Base-by-base conservation (phyloP, 73 alveolate species). In the Paramecium sonneborni region DNA sequence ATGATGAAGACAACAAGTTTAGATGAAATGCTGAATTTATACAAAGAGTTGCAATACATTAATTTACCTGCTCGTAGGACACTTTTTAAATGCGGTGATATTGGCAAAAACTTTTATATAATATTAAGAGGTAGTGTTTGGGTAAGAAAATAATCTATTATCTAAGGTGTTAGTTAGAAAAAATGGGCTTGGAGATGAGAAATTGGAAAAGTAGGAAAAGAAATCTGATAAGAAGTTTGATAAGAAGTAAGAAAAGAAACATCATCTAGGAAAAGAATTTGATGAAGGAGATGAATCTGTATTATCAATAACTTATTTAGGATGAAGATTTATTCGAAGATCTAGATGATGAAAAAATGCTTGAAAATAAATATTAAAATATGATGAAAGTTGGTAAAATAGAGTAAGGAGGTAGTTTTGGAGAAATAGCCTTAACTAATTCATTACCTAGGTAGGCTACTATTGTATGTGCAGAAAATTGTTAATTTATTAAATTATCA, bases 341-440 rank as follows among this genome's bases (percentile, higher is more conserved):
- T 7, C 8, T 10, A 6, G 48, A 20, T 6, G 48, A 68, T 68
- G 85, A 68, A 6, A 28, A 68, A 24, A 68, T 68, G 85, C 23
- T 68, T 7, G 39, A 20, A 68, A 7, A 8, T 68, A 68, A 68
- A 68, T 68, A 68, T 68, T 46, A 41, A 18, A 7, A 28, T 23
- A 18, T 68, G 46, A 68, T 68, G 85, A 68, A 24, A 28, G 85
- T 68, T 7, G 85, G 85, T 20, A 10, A 68, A 28, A 28, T 68
- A 23, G 85, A 68, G 18, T 10, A 11, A 10, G 85, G 24, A 23
- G 85, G 85, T 6, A 68, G 85, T 68, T 68, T 68, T 68, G 85
- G 85, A 68, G 85, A 68, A 18, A 68, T 68, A 68, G 85, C 85
- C 5, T 24, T 68, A 9, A 68, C 85, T 7, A 68, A 68, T 24